A percentile compares a stretch with the other conserved stretches of the same genome.
Evolutionary conservation across 1,139 yeast species (phyloP).

Genomic region (Candida tunisiensis): DNA sequence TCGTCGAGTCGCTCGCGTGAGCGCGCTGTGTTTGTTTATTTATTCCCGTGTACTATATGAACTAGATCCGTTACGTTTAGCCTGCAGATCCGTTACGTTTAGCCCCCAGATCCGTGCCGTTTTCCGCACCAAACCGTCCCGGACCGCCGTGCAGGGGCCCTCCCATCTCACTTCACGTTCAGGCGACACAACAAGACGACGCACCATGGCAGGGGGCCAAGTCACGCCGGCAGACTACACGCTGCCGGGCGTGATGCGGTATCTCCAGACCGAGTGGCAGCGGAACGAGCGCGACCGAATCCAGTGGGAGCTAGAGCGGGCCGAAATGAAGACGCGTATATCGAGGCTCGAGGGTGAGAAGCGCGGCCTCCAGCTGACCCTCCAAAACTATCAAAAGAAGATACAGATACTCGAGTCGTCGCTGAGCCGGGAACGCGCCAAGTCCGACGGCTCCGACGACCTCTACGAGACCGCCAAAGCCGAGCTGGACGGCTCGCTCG

Average conservation of each 20-base stretch:
- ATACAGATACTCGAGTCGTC: slow-evolving; percentile 12
- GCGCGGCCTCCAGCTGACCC: slow-evolving; percentile 14
- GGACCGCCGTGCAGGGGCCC: too few species aligned
- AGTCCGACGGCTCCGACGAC: slow-evolving; percentile 2
- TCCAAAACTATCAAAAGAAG: slow-evolving; percentile 13
- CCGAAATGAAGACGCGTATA: slow-evolving; percentile 31
- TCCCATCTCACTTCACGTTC: too few species aligned
- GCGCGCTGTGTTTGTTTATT: too few species aligned
- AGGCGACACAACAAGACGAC: too few species aligned
- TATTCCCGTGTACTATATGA: neutral
- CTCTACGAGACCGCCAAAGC: slow-evolving; percentile 2
- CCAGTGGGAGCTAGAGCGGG: slow-evolving; percentile 37
- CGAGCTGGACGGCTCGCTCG: slow-evolving; percentile 1
- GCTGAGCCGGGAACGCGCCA: too few species aligned
- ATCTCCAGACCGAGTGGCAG: slow-evolving; percentile 39
- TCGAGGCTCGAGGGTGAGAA: slow-evolving; percentile 24
- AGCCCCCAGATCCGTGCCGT: too few species aligned
- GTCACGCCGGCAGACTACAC: slow-evolving; percentile 16
- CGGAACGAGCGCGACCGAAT: slow-evolving; percentile 37
- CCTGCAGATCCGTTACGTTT: too few species aligned
- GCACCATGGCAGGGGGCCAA: slow-evolving; percentile 3
- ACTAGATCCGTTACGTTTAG: neutral
- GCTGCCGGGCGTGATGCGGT: slow-evolving; percentile 36
- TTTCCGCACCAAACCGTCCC: too few species aligned
- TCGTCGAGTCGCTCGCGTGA: slow-evolving; percentile 20